Evolutionary conservation across 2,329 filamentous ascomycete species (phyloP).

Genomic region (Dichotomopilus funicola): DNA sequence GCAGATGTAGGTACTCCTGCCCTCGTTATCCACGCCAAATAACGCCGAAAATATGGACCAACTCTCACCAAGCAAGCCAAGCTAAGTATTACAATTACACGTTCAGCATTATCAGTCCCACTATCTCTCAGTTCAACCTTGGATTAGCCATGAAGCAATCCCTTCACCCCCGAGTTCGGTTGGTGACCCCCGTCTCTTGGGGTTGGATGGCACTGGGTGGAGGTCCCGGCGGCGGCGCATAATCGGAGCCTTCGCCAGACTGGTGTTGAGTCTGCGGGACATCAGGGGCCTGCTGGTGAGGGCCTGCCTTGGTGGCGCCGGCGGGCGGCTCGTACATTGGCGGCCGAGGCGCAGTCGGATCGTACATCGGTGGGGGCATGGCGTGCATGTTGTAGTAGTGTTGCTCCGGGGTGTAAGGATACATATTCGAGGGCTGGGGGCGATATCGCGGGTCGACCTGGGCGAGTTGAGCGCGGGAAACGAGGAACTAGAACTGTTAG

Average conservation of each 20-base stretch:
- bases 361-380: constrained; percentile 52
- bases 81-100: too few relatives aligned
- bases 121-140: not conserved
- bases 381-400: constrained; percentile 44
- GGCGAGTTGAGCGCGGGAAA: constrained; percentile 40
- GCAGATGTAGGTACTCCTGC: too few relatives aligned
- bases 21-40: too few relatives aligned
- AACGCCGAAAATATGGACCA: too few relatives aligned
- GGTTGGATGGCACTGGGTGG: constrained; percentile 17
- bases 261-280: constrained; percentile 24
- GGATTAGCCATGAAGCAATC: not conserved
- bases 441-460: constrained; percentile 45
- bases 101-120: too few relatives aligned
- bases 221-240: constrained; percentile 9
- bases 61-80: too few relatives aligned
- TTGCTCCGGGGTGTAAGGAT: constrained; percentile 32
- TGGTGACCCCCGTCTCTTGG: constrained; percentile 18
- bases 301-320: constrained; percentile 48
- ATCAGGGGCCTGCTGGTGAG: constrained; percentile 36
- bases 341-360: constrained; percentile 45
- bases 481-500: constrained; percentile 40
- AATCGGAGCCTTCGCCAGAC: not conserved
- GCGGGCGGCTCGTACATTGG: constrained; percentile 44
- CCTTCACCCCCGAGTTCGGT: constrained; percentile 20
- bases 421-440: constrained; percentile 33